Evolutionary conservation across 2,329 filamentous ascomycete genomes (phyloP), one percentile per base, ranked within the genome.

Genomic region (Fusarium anguioides): DNA sequence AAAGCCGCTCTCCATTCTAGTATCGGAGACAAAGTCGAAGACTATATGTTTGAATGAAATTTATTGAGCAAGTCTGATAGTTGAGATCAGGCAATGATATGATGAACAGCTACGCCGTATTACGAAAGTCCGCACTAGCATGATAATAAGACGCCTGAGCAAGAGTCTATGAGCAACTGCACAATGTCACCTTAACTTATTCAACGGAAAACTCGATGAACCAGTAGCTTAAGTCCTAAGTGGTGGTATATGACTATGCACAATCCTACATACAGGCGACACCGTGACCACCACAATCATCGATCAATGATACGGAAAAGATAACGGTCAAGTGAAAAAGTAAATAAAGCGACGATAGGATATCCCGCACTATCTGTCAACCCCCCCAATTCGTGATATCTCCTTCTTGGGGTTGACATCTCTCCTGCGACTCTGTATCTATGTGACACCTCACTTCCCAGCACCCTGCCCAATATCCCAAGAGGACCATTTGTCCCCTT

Each of bases 261-360:
- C 69, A 72, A 73, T 73, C 68, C 64, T 76, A 75, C 72, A 72
- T 75, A 75, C 74, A 74, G 55, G 46, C 58, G 61, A 55, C 66
- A 66, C 70, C 42, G 45, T 49, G 46, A 63, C 56, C 66, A 66
- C 60, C 66, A 65, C 68, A 44, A 49, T 49, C 62, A 64, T 49
- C 45, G 63, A 62, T 68, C 57, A 58, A 64, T 56, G 61, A 57
- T 44, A 49, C 44, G 70, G 60, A 67, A 61, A 66, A 74, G 64
- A 66, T 31, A 68, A 68, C 67, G 46, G 72, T 62, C 69, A 70
- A 70, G 66, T 60, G 63, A 71, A 66, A 72, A 61, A 61, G 68
- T 71, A 75, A 71, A 75, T 72, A 67, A 71, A 72, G 72, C 70
- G 72, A 75, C 67, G 67, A 74, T 66, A 70, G 58, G 66, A 72